Percentiles rank a stretch among this genome's conserved stretches.
Evolutionary conservation across 805 yeast species (phyloP).

Genomic region (Lachancea mirantina): DNA sequence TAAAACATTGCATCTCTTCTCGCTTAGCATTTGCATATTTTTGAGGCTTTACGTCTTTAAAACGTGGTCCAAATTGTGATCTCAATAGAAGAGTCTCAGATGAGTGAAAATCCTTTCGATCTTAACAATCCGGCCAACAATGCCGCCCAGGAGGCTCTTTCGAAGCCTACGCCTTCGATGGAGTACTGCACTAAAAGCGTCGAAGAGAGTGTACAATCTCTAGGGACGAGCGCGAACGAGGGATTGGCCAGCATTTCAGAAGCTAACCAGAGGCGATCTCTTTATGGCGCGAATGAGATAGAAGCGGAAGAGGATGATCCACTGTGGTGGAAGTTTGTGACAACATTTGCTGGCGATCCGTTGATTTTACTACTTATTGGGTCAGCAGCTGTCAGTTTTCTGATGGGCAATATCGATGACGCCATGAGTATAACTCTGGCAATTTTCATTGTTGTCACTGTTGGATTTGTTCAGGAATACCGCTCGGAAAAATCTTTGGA

Average conservation of each 20-base stretch:
- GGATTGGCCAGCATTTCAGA: conserved; percentile 73
- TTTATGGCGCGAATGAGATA: conserved; percentile 80
- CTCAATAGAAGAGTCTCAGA: conserved; percentile 3
- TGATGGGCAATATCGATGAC: conserved; percentile 96
- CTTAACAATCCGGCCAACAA: conserved; percentile 7
- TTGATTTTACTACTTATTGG: conserved; percentile 81
- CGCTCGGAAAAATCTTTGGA: conserved; percentile 91
- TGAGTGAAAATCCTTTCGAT: conserved; percentile 30
- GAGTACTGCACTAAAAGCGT: conserved; percentile 53
- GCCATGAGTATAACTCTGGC: conserved; percentile 93
- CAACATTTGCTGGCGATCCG: conserved; percentile 85
- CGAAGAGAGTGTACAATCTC: conserved; percentile 55
- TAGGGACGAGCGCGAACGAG: conserved; percentile 49
- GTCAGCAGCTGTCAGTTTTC: conserved; percentile 76
- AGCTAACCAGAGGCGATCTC: conserved; percentile 57
- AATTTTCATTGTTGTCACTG: conserved; percentile 86
- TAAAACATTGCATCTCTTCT: too few relatives aligned
- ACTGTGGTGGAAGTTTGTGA: conserved; percentile 60
- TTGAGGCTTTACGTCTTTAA: too few relatives aligned
- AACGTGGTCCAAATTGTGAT: too few relatives aligned
- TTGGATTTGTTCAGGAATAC: conserved; percentile 96
- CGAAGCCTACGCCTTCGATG: conserved; percentile 48
- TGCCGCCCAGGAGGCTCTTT: conserved; percentile 21
- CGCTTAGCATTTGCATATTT: too few relatives aligned
- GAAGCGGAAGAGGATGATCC: conserved; percentile 68